phyloP scores from a whole-genome alignment of 108 stramenopile species.

The Fragilariopsis cylindrus region DNA sequence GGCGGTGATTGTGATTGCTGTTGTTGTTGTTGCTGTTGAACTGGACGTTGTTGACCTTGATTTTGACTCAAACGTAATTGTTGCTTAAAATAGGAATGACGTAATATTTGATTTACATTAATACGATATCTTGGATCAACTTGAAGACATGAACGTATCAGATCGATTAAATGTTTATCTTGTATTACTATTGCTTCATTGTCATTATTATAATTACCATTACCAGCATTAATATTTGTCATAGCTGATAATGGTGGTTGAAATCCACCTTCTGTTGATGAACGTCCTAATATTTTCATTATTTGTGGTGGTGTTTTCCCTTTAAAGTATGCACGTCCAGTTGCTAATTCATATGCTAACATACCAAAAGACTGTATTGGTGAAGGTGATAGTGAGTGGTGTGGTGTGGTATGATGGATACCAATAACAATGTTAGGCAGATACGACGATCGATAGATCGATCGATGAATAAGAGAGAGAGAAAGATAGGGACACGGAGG shows the following conservation, averaged over 20 bases:
- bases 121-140: slow-evolving; percentile 2
- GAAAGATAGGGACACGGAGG: neutral
- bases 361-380: slow-evolving; percentile 47
- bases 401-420: neutral
- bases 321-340: slow-evolving; percentile 70
- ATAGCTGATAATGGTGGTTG: neutral
- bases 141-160: neutral
- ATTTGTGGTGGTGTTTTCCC: slow-evolving; percentile 32
- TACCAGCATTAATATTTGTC: neutral
- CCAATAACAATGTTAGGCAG: neutral
- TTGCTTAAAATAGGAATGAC: neutral
- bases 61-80: neutral
- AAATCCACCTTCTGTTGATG: neutral
- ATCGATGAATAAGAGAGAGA: neutral
- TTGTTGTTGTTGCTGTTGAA: neutral
- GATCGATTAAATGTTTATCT: neutral
- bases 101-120: neutral
- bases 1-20: neutral
- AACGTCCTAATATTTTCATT: slow-evolving; percentile 3
- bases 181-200: neutral
- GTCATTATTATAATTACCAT: neutral
- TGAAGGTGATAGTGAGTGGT: too few species aligned
- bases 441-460: neutral
- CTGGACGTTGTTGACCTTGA: neutral
- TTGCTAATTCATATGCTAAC: slow-evolving; percentile 81